Conservation (phyloP, 2,329 filamentous ascomycete species). For the Trichoderma sp. region DNA sequence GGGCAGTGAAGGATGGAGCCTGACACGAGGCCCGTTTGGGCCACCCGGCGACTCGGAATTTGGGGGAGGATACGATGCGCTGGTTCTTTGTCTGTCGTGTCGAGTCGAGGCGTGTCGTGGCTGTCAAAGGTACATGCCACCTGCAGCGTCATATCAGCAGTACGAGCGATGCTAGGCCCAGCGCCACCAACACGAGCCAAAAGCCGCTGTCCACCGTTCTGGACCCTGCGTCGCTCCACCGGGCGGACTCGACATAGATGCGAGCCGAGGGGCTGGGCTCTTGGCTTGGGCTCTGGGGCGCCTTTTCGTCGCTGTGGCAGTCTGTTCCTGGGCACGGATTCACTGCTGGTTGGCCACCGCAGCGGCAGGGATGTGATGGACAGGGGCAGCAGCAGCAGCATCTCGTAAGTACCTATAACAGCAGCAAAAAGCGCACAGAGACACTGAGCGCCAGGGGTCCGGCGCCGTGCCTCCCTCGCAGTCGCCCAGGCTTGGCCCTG, state of each 20-base stretch:
- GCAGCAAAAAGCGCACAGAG: neutral
- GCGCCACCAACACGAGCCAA: slow-evolving; percentile 18
- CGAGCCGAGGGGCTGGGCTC: neutral
- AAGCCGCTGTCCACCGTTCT: slow-evolving; percentile 15
- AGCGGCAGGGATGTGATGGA: neutral
- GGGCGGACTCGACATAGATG: neutral
- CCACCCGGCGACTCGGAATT: slow-evolving; percentile 15
- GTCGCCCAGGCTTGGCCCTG: slow-evolving; percentile 12
- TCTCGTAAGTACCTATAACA: neutral
- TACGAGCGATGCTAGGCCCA: neutral
- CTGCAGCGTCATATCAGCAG: neutral
- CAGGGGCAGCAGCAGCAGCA: neutral
- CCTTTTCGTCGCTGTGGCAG: neutral
- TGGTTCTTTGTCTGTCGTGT: neutral
- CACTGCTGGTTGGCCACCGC: slow-evolving; percentile 27
- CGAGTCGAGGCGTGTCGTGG: too few species aligned
- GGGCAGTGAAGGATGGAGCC: neutral
- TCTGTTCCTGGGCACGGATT: neutral
- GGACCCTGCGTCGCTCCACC: slow-evolving; percentile 16
- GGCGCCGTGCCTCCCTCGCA: neutral
- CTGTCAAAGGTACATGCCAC: too few species aligned
- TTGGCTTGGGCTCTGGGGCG: neutral
- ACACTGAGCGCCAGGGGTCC: neutral
- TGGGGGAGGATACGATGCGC: slow-evolving; percentile 6
- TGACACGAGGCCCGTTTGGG: slow-evolving; percentile 14